Evolutionary conservation across 31 red algal species (phyloP), one percentile per base, ranked within the genome.

Genomic region (Bonnemaisonia californica): DNA sequence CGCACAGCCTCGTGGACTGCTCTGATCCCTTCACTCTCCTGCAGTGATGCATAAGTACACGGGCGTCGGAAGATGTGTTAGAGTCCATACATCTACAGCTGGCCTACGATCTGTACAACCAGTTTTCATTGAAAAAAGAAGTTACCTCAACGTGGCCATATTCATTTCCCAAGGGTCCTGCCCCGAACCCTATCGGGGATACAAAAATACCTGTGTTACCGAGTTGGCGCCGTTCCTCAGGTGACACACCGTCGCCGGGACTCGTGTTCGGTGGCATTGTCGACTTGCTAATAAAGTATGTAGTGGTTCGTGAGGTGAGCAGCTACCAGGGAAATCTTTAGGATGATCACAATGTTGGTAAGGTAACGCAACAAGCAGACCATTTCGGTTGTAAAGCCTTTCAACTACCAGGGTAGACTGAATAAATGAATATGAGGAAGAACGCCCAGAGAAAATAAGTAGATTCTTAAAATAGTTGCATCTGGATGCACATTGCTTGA

Each of bases 111-210:
- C n/a, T n/a, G n/a, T n/a, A n/a, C n/a, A n/a, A n/a, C n/a, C n/a
- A n/a, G n/a, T n/a, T n/a, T n/a, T n/a, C n/a, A n/a, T n/a, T n/a
- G n/a, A 32, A 59, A 24, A 22, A 22, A 35, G 23, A 11, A 60
- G 68, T 21, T 71, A 92, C 90, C 23, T 76, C 48, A 34, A 91
- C 77, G 29, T 24, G 41, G 32, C 96, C 85, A 62, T 90, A 99
- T 34, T 89, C 89, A n/a, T 92, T 91, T 29, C 96, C 96, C 47
- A 99, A 79, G 12, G 96, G 84, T 1, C 92, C 92, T 40, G 93
- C 96, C 5, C 96, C 96, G 68, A 99, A 99, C 1, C 90, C 89
- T n/a, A 99, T 22, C 13, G 89, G 92, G 12, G 88, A 90, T 11
- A 99, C 93, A 35, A 69, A 40, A 16, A 96, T 89, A 62, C 93